These are phyloP conservation scores for Phytophthora uliginosa DNA, from an alignment of 352 stramenopile genomes.

Conservation along the genomic window DNA sequence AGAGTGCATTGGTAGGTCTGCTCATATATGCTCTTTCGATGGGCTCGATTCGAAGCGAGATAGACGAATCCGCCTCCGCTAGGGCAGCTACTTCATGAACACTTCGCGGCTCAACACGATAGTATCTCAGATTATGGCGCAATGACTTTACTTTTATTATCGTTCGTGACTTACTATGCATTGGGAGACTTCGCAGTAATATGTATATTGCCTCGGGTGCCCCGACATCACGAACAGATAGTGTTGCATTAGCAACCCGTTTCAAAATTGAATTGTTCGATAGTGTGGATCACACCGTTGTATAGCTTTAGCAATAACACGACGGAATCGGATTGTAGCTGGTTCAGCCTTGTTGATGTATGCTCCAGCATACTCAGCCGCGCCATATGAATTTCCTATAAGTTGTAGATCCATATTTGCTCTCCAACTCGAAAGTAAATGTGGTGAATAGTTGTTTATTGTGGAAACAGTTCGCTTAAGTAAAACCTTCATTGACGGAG, in stretches of 20 bases:
- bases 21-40: too few relatives aligned
- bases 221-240: neutral
- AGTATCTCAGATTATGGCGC: neutral
- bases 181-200: neutral
- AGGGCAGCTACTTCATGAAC: neutral
- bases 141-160: neutral
- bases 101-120: slow-evolving; percentile 1
- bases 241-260: slow-evolving; percentile 1
- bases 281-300: slow-evolving; percentile 6
- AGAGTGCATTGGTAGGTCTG: too few relatives aligned
- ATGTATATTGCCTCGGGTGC: slow-evolving; percentile 6
- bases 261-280: neutral
- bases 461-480: neutral
- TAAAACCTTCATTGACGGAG: neutral
- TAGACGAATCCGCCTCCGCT: too few relatives aligned
- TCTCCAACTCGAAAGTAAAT: slow-evolving; percentile 6
- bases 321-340: slow-evolving; percentile 6
- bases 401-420: slow-evolving; percentile 40
- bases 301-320: slow-evolving; percentile 15
- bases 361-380: slow-evolving; percentile 31
- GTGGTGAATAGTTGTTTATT: slow-evolving; percentile 13
- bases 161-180: neutral
- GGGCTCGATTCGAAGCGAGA: too few relatives aligned
- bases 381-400: slow-evolving; percentile 34
- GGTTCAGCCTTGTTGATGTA: slow-evolving; percentile 38